phyloP scores from a whole-genome alignment of 1,284 basidiomycete species.

The Sanguinoderma infundibulare region DNA sequence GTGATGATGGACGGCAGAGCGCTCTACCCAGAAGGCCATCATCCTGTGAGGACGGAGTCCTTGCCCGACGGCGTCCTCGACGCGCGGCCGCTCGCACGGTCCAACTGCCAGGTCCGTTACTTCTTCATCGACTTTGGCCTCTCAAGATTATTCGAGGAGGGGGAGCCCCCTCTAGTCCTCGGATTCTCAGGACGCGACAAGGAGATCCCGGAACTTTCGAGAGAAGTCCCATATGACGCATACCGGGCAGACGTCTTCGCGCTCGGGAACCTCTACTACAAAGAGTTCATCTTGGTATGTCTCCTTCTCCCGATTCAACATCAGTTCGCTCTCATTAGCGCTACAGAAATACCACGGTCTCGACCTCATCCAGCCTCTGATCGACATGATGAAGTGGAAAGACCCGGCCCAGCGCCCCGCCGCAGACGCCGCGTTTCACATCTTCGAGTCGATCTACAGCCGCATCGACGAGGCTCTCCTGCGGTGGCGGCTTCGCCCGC shows the following conservation, averaged over 20 bases:
- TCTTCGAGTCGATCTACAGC: not conserved
- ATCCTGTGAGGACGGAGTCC: conserved; percentile 22
- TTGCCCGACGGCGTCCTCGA: conserved; percentile 15
- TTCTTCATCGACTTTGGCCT: conserved; percentile 36
- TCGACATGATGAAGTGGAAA: conserved; percentile 12
- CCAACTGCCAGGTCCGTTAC: conserved; percentile 25
- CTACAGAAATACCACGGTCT: conserved; percentile 16
- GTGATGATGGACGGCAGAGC: conserved; percentile 36
- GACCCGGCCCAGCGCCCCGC: conserved; percentile 7
- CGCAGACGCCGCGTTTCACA: not conserved
- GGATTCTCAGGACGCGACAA: conserved; percentile 28
- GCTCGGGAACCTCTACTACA: conserved; percentile 26
- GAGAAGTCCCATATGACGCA: conserved; percentile 31
- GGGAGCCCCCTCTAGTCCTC: conserved; percentile 11
- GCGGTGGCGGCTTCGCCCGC: not conserved
- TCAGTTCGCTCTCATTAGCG: not conserved
- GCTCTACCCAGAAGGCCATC: conserved; percentile 33
- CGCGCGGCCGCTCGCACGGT: conserved; percentile 8
- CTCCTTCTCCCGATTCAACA: not conserved
- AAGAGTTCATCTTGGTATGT: conserved; percentile 17
- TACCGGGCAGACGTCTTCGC: conserved; percentile 36
- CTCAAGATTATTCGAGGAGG: conserved; percentile 16
- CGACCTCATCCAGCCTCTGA: conserved; percentile 11
- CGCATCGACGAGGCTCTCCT: not conserved
- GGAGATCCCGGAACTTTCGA: conserved; percentile 35